Evolutionary conservation across 129 eudicot genomes (phyloP), one percentile per base, ranked within the genome.

Genomic region (Artemisia annua): DNA sequence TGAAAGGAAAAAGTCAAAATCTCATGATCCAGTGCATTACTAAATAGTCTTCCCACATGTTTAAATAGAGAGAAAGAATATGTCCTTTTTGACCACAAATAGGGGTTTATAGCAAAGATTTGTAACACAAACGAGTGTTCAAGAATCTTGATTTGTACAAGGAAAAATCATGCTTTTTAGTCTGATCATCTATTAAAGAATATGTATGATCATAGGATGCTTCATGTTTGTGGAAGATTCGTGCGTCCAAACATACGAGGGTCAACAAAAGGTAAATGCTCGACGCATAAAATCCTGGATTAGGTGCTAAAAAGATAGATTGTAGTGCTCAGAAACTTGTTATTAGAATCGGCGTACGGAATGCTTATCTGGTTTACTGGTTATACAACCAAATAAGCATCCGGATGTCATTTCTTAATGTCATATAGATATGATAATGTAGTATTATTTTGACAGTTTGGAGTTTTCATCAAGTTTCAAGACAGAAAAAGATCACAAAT

Each of bases 131-230:
- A 61, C 19, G 53, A 26, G 12, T 70, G 66, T 48, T 52, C 9
- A 70, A 61, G 62, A 71, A 78, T 78, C 57, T 71, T 44, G 73
- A 71, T 78, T 64, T 22, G 73, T 71, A 71, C 73, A 53, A 78
- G 82, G 64, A 77, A 59, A n/a, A 61, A 60, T n/a, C 72, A 75
- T 65, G 73, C 72, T 35, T 65, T 72, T 72, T 72, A 24, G 46
- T 6, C 57, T 72, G 24, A 58, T 58, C 67, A 72, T 72, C n/a
- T 14, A 72, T 72, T 65, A 75, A 3, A 53, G 79, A 65, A 75
- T 35, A 75, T 64, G 56, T 53, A 75, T 64, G 20, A 75, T 77
- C 63, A 64, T 51, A 63, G 16, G 68, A 75, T 67, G 68, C 80
- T 57, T 75, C 66, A 56, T 75, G 80, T 75, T 58, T 55, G 80